Evolutionary conservation across 129 eudicot species (phyloP).

Genomic region (Pseudognaphalium luteoalbum): DNA sequence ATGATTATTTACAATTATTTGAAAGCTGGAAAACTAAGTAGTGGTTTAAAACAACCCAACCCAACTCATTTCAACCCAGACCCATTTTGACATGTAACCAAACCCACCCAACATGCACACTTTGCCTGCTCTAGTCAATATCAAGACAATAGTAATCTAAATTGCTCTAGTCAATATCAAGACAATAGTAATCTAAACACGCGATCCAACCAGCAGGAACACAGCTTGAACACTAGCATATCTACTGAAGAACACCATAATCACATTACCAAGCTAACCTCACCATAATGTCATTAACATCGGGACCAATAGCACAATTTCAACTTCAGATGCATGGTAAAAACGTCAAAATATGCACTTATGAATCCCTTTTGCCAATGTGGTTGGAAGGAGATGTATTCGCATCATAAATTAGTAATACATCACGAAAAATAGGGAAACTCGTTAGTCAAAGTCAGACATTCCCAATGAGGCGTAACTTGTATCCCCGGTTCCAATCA

Average conservation of each 20-base stretch:
- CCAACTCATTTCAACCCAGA: background rate
- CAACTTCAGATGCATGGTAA: slow-evolving; percentile 1
- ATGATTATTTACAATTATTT: background rate
- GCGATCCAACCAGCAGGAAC: background rate
- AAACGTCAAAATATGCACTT: background rate
- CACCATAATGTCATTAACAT: background rate
- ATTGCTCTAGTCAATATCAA: background rate
- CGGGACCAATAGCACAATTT: background rate
- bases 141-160: background rate
- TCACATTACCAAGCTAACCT: slow-evolving; percentile 6
- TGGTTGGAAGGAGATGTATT: background rate
- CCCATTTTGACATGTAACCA: background rate
- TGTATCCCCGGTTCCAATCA: slow-evolving; percentile 61
- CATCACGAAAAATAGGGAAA: background rate
- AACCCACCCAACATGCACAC: background rate
- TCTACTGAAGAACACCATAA: slow-evolving; percentile 14
- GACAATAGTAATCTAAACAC: background rate
- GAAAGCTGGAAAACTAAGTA: background rate
- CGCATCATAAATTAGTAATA: background rate
- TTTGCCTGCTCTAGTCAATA: background rate
- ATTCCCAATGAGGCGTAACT: slow-evolving; percentile 54
- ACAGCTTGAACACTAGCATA: background rate
- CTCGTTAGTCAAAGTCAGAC: slow-evolving; percentile 43
- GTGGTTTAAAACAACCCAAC: background rate
- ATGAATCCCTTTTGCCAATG: background rate